A percentile compares a stretch with the other conserved stretches of the same genome.
Conservation (phyloP, 176 grass and related monocot species). For the Hsuehochloa calcarea region DNA sequence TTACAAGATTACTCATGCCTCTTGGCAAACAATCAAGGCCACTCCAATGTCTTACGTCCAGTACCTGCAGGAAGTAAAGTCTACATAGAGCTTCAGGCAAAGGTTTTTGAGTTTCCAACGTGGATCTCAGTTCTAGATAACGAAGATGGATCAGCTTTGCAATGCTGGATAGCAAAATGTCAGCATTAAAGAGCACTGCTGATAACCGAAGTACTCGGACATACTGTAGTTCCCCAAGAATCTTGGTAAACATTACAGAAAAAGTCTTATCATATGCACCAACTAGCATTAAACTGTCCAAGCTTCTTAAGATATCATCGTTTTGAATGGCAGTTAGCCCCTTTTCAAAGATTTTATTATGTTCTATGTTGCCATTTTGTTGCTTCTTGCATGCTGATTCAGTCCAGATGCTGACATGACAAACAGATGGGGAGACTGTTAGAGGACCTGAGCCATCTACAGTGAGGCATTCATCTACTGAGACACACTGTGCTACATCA, state of each 20-base stretch:
- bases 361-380: background rate
- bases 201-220: constrained; percentile 30
- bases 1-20: constrained; percentile 27
- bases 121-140: constrained; percentile 39
- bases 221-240: background rate
- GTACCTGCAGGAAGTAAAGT: constrained; percentile 40
- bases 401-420: constrained; percentile 26
- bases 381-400: background rate
- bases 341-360: constrained; percentile 22
- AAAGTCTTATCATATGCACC: constrained; percentile 32
- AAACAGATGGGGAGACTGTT: background rate
- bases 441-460: background rate
- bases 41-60: background rate
- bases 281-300: constrained; percentile 16
- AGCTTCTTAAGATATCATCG: background rate
- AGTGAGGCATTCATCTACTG: background rate
- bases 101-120: background rate
- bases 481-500: constrained; percentile 34
- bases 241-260: background rate
- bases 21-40: constrained; percentile 33
- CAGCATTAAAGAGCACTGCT: background rate
- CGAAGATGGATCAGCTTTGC: constrained; percentile 46
- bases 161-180: constrained; percentile 18
- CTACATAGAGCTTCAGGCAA: constrained; percentile 38
- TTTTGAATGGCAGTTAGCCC: background rate